A percentile compares a stretch with the other conserved stretches of the same genome.
Conservation (phyloP, 257 asterid genomes). For the Ocimum tenuiflorum region DNA sequence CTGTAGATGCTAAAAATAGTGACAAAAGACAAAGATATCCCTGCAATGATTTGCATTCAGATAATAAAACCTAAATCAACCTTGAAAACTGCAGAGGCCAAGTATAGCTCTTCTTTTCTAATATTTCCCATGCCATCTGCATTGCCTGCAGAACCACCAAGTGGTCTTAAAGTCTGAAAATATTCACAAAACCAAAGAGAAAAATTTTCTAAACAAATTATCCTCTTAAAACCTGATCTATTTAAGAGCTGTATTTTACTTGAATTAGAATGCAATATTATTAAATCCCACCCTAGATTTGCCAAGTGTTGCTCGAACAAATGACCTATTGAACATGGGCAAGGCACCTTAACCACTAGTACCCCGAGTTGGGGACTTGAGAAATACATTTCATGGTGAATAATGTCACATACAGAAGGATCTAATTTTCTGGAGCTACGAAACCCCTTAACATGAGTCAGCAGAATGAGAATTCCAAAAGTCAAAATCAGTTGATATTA, state of each 20-base stretch:
- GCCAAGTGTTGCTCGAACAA: too few relatives aligned
- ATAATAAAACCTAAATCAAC: constrained; percentile 24
- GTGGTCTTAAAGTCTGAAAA: constrained; percentile 5
- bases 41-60: neutral
- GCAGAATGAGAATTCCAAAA: neutral
- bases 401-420: neutral
- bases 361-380: too few relatives aligned
- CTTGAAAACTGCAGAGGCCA: constrained; percentile 72
- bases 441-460: neutral
- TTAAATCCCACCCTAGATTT: too few relatives aligned
- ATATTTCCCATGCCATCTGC: constrained; percentile 70
- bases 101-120: constrained; percentile 73
- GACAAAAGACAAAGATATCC: neutral
- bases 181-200: neutral
- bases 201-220: neutral
- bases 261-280: too few relatives aligned
- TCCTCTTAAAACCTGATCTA: neutral
- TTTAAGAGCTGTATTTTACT: too few relatives aligned
- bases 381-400: neutral
- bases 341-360: too few relatives aligned
- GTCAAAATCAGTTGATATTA: neutral
- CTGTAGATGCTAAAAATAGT: neutral
- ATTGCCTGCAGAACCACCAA: constrained; percentile 43
- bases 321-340: too few relatives aligned
- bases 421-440: neutral